These are phyloP conservation scores for Lactuca saligna DNA, from an alignment of 129 eudicot species.

Conservation along the genomic window DNA sequence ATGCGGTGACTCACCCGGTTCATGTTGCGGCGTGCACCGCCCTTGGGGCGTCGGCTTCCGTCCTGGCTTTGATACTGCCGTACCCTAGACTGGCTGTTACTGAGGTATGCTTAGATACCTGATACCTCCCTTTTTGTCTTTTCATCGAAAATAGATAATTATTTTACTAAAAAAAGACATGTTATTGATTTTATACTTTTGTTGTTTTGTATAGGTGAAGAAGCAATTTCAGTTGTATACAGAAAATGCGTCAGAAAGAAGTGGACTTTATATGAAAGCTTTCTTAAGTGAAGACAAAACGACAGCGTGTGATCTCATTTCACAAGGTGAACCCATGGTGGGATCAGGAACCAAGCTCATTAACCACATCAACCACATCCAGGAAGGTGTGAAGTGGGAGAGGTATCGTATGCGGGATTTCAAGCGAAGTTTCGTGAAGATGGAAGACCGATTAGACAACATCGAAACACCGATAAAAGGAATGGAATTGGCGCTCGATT, in stretches of 20 bases:
- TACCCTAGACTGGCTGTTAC: conserved; percentile 57
- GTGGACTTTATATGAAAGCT: conserved; percentile 52
- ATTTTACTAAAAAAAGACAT: neutral
- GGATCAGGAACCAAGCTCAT: conserved; percentile 61
- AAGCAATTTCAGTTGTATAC: conserved; percentile 51
- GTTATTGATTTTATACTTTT: neutral
- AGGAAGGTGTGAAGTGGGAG: conserved; percentile 74
- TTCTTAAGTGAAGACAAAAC: conserved; percentile 39
- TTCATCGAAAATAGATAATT: neutral
- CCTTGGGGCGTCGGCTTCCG: conserved; percentile 61
- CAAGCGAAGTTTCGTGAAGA: conserved; percentile 31
- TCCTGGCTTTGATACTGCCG: conserved; percentile 65
- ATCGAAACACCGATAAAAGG: conserved; percentile 58
- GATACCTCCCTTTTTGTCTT: neutral
- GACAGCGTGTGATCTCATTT: conserved; percentile 41
- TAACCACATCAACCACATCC: conserved; percentile 46
- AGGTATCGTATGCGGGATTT: conserved; percentile 37
- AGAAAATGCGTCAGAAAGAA: conserved; percentile 65
- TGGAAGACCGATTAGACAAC: conserved; percentile 45
- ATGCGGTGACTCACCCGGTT: conserved; percentile 48
- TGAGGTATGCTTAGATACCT: conserved; percentile 38
- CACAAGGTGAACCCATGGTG: conserved; percentile 57
- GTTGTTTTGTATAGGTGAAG: conserved; percentile 35
- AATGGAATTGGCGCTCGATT: conserved; percentile 56
- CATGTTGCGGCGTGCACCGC: conserved; percentile 71